These are phyloP conservation scores for Entonaema liquescens DNA, from an alignment of 495 filamentous ascomycete genomes.

Conservation along the genomic window DNA sequence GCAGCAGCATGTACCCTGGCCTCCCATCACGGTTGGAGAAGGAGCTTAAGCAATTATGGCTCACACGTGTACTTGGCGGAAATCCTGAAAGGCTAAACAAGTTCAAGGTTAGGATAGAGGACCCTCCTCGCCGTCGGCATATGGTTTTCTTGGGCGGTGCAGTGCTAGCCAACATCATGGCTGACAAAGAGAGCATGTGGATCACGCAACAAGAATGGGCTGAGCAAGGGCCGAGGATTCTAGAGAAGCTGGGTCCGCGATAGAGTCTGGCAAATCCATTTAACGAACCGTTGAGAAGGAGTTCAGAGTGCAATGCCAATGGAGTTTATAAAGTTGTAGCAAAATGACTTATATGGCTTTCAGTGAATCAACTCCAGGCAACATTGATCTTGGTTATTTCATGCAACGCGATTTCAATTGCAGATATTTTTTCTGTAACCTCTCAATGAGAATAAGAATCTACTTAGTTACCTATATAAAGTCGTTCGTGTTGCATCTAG, in stretches of 20 bases:
- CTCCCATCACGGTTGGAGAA: constrained; percentile 95
- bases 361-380: constrained; percentile 14
- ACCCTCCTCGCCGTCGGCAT: constrained; percentile 92
- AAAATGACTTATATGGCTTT: constrained; percentile 30
- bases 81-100: constrained; percentile 94
- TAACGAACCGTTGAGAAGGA: constrained; percentile 1
- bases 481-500: not conserved
- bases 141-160: constrained; percentile 99
- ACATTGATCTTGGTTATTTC: constrained; percentile 2
- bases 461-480: no score
- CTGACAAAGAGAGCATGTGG: constrained; percentile 99
- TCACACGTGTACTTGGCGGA: constrained; percentile 86
- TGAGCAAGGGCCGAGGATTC: constrained; percentile 84
- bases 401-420: not conserved
- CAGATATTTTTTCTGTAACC: not conserved
- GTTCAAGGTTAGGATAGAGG: constrained; percentile 99
- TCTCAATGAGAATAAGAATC: not conserved
- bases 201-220: constrained; percentile 96
- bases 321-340: constrained; percentile 38
- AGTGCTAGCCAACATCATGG: constrained; percentile 97
- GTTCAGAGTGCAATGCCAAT: constrained; percentile 24
- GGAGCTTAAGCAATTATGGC: constrained; percentile 98
- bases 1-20: constrained; percentile 98
- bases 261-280: constrained; percentile 41
- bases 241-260: constrained; percentile 92